phyloP scores from a whole-genome alignment of 2,329 filamentous ascomycete genomes.

The Fusarium illudens region DNA sequence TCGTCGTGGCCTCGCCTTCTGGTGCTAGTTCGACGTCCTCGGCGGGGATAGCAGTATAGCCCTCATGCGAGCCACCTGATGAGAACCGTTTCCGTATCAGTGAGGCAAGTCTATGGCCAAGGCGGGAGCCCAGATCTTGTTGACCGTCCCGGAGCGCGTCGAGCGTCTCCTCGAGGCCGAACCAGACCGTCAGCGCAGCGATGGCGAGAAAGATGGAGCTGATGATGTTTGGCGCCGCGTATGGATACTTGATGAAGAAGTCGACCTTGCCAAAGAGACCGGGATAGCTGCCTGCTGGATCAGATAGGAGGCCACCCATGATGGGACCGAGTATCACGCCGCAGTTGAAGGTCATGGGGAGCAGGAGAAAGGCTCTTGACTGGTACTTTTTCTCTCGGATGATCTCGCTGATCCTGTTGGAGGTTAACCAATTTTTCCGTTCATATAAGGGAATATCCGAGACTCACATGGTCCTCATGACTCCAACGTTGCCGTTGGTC shows the following conservation, averaged over 20 bases:
- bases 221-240: slow-evolving; percentile 63
- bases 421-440: background rate
- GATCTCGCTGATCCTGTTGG: slow-evolving; percentile 68
- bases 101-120: slow-evolving; percentile 49
- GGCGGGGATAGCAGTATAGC: slow-evolving; percentile 38
- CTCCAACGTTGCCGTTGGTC: slow-evolving; percentile 78
- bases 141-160: slow-evolving; percentile 52
- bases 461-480: slow-evolving; percentile 74
- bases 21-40: slow-evolving; percentile 35
- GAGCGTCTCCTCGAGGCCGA: slow-evolving; percentile 63
- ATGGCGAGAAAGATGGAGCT: slow-evolving; percentile 58
- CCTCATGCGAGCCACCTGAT: background rate
- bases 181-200: slow-evolving; percentile 56
- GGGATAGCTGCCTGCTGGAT: slow-evolving; percentile 69
- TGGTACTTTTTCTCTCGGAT: slow-evolving; percentile 72
- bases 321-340: slow-evolving; percentile 77
- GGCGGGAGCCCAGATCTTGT: slow-evolving; percentile 53
- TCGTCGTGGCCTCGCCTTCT: background rate
- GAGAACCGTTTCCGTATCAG: slow-evolving; percentile 41
- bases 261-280: slow-evolving; percentile 56
- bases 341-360: slow-evolving; percentile 77
- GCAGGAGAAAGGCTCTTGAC: slow-evolving; percentile 76
- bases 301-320: slow-evolving; percentile 72
- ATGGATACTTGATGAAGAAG: slow-evolving; percentile 61
- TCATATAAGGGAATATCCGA: background rate